Percentiles rank a stretch among this genome's conserved stretches.
phyloP scores from a whole-genome alignment of 2,329 filamentous ascomycete genomes.

The Colletotrichum brevisporum region DNA sequence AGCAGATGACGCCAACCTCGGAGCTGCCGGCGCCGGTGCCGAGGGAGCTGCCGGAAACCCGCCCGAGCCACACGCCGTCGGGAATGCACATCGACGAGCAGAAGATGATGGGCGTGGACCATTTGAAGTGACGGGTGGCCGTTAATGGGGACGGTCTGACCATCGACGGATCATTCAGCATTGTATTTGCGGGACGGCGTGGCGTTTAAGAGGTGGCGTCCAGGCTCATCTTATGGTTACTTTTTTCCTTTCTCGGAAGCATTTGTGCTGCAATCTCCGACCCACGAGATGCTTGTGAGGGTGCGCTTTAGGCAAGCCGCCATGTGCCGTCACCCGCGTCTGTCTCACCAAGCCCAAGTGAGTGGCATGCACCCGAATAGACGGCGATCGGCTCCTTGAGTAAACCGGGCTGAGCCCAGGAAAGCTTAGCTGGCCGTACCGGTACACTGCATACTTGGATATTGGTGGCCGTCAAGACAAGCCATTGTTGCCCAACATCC shows the following conservation, averaged over 20 bases:
- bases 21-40: slow-evolving; percentile 25
- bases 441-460: neutral
- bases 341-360: slow-evolving; percentile 1
- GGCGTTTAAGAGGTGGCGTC: slow-evolving; percentile 6
- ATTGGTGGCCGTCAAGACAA: neutral
- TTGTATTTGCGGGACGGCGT: slow-evolving; percentile 1
- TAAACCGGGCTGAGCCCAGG: neutral
- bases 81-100: slow-evolving; percentile 22
- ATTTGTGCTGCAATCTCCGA: neutral
- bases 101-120: slow-evolving; percentile 24
- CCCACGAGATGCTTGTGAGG: too few relatives aligned
- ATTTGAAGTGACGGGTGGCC: neutral
- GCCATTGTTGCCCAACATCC: neutral
- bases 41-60: slow-evolving; percentile 11
- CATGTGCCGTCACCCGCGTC: neutral
- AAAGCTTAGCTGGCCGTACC: slow-evolving; percentile 11
- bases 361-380: slow-evolving; percentile 5
- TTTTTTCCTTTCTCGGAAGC: neutral
- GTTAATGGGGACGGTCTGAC: neutral
- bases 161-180: slow-evolving; percentile 6
- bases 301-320: too few relatives aligned
- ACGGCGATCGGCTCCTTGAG: slow-evolving; percentile 9
- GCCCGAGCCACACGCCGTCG: neutral
- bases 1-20: slow-evolving; percentile 1
- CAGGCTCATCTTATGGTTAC: neutral